Evolutionary conservation across 495 filamentous ascomycete genomes (phyloP).

Genomic region (Hypoxylon lienhwacheense): DNA sequence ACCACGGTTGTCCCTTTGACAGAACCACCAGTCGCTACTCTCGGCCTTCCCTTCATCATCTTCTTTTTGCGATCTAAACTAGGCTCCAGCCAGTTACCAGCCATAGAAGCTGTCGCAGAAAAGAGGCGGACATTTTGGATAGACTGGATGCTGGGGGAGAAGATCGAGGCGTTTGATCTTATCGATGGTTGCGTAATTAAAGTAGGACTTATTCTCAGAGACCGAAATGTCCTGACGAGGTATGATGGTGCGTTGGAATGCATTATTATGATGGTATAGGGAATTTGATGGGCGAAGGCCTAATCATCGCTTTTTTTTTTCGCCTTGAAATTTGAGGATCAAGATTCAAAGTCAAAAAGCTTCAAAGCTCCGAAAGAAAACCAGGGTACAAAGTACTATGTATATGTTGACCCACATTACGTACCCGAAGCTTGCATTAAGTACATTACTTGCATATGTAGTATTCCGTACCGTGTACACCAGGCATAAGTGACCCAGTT

Average conservation of each 20-base stretch:
- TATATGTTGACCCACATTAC: not conserved
- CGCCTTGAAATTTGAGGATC: slow-evolving; percentile 12
- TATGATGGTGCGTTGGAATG: slow-evolving; percentile 42
- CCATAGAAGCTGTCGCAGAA: slow-evolving; percentile 65
- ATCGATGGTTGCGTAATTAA: slow-evolving; percentile 38
- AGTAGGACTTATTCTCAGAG: slow-evolving; percentile 45
- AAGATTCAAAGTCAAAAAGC: slow-evolving; percentile 12
- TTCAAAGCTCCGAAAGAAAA: slow-evolving; percentile 9
- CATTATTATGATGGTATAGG: slow-evolving; percentile 38
- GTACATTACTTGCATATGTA: too few species aligned
- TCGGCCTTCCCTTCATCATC: slow-evolving; percentile 85
- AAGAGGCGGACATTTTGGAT: slow-evolving; percentile 61
- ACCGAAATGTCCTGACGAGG: slow-evolving; percentile 48
- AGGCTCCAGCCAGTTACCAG: slow-evolving; percentile 78
- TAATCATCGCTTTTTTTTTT: not conserved
- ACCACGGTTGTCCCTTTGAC: slow-evolving; percentile 90
- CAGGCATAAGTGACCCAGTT: slow-evolving; percentile 9
- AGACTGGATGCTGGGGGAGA: slow-evolving; percentile 15
- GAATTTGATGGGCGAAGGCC: slow-evolving; percentile 11
- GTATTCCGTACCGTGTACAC: too few species aligned
- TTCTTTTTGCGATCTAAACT: slow-evolving; percentile 73
- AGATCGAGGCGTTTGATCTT: slow-evolving; percentile 30
- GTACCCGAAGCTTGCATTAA: too few species aligned
- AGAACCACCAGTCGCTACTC: slow-evolving; percentile 88
- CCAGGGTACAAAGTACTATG: slow-evolving; percentile 9